Evolutionary conservation across 2,329 filamentous ascomycete genomes (phyloP).

Genomic region (Fusarium newnesense): DNA sequence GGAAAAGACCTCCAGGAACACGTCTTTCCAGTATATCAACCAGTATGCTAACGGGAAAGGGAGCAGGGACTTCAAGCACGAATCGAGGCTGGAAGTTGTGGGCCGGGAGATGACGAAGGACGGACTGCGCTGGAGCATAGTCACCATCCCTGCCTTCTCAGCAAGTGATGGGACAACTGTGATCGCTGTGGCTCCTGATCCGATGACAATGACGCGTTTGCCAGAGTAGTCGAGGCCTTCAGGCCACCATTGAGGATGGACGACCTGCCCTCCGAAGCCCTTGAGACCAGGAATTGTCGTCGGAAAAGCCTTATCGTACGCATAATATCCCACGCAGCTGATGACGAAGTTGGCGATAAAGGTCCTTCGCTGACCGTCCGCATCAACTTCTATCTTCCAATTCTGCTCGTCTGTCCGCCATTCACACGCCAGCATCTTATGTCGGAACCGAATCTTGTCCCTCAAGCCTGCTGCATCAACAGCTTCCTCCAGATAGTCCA

Average conservation of each 20-base stretch:
- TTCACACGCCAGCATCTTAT: constrained; percentile 58
- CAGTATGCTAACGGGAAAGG: constrained; percentile 58
- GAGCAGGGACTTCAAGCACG: constrained; percentile 55
- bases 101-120: constrained; percentile 72
- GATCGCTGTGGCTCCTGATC: constrained; percentile 81
- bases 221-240: constrained; percentile 70
- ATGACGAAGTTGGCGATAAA: constrained; percentile 66
- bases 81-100: constrained; percentile 51
- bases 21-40: constrained; percentile 60
- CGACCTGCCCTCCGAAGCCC: constrained; percentile 69
- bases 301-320: constrained; percentile 72
- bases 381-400: constrained; percentile 63
- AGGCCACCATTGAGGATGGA: constrained; percentile 84
- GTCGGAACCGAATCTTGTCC: constrained; percentile 62
- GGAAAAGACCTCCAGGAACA: constrained; percentile 59
- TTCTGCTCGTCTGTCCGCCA: constrained; percentile 67
- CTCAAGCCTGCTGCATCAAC: constrained; percentile 62
- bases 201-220: constrained; percentile 78
- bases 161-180: constrained; percentile 79
- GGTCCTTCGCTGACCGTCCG: constrained; percentile 35
- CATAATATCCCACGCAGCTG: constrained; percentile 75
- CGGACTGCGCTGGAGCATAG: constrained; percentile 84
- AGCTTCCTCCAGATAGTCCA: constrained; percentile 64
- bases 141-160: constrained; percentile 72
- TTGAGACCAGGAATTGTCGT: constrained; percentile 73